Evolutionary conservation across 2,329 filamentous ascomycete genomes (phyloP).

Genomic region (Stagonosporopsis rhizophila): DNA sequence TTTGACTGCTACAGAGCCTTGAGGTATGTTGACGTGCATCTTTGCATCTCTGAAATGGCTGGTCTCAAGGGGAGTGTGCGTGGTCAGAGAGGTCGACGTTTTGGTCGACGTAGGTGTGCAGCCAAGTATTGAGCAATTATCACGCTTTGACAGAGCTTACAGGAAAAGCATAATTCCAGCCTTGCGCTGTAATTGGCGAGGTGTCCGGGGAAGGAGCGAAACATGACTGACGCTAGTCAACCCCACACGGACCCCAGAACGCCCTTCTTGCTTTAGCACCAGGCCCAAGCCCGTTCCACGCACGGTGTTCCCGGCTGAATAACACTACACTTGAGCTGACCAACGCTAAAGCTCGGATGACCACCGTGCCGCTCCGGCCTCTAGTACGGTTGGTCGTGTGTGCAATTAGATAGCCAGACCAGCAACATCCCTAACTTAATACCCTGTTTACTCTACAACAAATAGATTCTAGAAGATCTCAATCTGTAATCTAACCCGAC

Average conservation of each 20-base stretch:
- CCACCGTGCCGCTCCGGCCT: too few species aligned
- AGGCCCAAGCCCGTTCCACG: neutral
- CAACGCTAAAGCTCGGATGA: too few species aligned
- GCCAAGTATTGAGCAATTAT: neutral
- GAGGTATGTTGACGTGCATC: conserved; percentile 14
- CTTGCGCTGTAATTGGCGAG: neutral
- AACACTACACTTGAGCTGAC: too few species aligned
- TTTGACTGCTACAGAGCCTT: conserved; percentile 15
- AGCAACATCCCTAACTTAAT: too few species aligned
- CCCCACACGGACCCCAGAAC: neutral
- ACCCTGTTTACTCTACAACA: too few species aligned
- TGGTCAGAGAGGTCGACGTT: neutral
- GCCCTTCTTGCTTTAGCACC: neutral
- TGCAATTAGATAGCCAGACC: too few species aligned
- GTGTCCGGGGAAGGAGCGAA: neutral
- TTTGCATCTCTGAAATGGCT: conserved; percentile 9
- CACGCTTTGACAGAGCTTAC: neutral
- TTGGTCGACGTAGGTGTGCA: neutral
- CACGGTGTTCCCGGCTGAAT: neutral
- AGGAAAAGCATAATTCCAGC: neutral
- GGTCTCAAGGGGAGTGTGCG: neutral
- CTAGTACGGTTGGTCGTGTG: too few species aligned
- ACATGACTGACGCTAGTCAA: neutral
- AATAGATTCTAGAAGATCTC: too few species aligned
- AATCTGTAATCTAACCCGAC: too few species aligned